These are phyloP conservation scores for Mrakia blollopis DNA, from an alignment of 768 basidiomycete species.

Conservation along the genomic window DNA sequence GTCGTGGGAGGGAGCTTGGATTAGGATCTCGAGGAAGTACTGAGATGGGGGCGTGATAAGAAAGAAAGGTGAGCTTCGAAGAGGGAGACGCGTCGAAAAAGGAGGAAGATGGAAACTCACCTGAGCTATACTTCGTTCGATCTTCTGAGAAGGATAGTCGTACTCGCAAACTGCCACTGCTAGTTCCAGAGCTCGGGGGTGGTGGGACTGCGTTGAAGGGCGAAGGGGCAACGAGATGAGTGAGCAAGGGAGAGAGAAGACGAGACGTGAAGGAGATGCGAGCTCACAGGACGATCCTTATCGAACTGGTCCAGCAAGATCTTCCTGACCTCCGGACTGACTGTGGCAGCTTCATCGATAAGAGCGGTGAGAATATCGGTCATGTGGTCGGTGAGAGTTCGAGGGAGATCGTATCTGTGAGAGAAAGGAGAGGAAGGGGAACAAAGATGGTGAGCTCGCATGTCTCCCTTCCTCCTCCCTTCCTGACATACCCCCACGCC, in stretches of 20 bases:
- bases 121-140: conserved; percentile 31
- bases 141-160: conserved; percentile 29
- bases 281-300: conserved; percentile 10
- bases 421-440: too few relatives aligned
- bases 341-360: conserved; percentile 72
- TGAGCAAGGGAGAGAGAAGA: not conserved
- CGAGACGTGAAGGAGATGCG: not conserved
- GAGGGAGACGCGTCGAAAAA: not conserved
- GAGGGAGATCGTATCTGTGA: conserved; percentile 30
- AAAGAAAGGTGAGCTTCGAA: not conserved
- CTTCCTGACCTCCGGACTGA: conserved; percentile 77
- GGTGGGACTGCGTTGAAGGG: not conserved
- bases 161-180: conserved; percentile 29
- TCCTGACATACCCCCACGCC: not conserved
- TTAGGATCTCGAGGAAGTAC: conserved; percentile 88
- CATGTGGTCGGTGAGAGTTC: conserved; percentile 46
- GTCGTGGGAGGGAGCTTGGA: conserved; percentile 42
- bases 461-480: not conserved
- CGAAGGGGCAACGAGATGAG: not conserved
- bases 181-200: conserved; percentile 17
- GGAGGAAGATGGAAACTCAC: not conserved
- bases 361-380: conserved; percentile 85
- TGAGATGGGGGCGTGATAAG: conserved; percentile 24
- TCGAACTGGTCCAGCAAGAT: conserved; percentile 74
- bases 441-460: not conserved